phyloP scores from a whole-genome alignment of 768 basidiomycete species.

The Hortiboletus campestris region DNA sequence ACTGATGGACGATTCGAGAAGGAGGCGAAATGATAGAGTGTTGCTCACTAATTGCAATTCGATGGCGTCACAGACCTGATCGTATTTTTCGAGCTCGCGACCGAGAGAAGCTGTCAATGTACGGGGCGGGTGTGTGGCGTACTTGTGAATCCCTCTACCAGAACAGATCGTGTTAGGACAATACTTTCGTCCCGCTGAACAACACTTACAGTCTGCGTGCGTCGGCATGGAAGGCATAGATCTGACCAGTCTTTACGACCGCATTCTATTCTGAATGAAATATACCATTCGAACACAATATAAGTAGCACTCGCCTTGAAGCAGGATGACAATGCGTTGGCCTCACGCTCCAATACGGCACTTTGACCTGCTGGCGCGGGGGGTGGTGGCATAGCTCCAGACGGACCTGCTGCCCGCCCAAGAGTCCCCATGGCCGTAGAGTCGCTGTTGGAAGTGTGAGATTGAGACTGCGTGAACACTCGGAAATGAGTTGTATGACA shows the following conservation, averaged over 20 bases:
- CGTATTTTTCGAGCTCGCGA: slow-evolving; percentile 74
- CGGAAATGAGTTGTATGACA: neutral
- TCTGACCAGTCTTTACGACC: slow-evolving; percentile 67
- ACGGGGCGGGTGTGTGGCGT: slow-evolving; percentile 62
- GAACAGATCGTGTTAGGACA: neutral
- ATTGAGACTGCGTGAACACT: slow-evolving; percentile 45
- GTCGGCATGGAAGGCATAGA: slow-evolving; percentile 69
- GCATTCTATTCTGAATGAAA: slow-evolving; percentile 43
- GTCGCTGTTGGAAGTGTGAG: slow-evolving; percentile 28
- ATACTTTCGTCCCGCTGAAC: neutral
- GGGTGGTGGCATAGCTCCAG: slow-evolving; percentile 49
- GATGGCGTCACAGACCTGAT: slow-evolving; percentile 75
- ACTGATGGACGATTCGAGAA: slow-evolving; percentile 38
- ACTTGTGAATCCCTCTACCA: slow-evolving; percentile 53
- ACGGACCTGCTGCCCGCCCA: slow-evolving; percentile 28
- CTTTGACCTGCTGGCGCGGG: slow-evolving; percentile 42
- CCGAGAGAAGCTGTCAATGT: slow-evolving; percentile 63
- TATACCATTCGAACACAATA: neutral
- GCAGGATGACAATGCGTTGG: slow-evolving; percentile 52
- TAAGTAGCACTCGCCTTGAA: slow-evolving; percentile 47
- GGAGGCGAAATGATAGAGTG: neutral
- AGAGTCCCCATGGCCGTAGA: slow-evolving; percentile 6
- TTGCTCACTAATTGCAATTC: slow-evolving; percentile 65
- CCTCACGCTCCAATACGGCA: slow-evolving; percentile 62
- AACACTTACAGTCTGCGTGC: slow-evolving; percentile 57